phyloP scores from a whole-genome alignment of 2,329 filamentous ascomycete species.

The Elsinoe necatrix region DNA sequence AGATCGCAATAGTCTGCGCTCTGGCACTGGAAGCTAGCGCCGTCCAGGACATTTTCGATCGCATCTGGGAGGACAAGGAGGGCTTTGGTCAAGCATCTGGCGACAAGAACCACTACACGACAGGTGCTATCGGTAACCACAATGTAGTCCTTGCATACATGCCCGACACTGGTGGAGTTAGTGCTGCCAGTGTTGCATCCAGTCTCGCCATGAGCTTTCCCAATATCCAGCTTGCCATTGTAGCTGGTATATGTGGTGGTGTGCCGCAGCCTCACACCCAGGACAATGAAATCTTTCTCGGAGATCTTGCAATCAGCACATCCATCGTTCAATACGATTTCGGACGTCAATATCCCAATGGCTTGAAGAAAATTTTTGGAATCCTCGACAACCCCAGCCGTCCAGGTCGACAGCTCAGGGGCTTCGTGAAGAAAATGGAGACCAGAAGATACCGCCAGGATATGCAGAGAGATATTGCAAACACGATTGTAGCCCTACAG shows the following conservation, averaged over 20 bases:
- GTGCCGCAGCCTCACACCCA: neutral
- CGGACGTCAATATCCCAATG: slow-evolving; percentile 23
- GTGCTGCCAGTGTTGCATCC: slow-evolving; percentile 17
- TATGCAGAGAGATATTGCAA: neutral
- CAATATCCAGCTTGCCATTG: slow-evolving; percentile 19
- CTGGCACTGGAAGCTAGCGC: slow-evolving; percentile 18
- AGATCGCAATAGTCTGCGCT: slow-evolving; percentile 21
- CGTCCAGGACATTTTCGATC: slow-evolving; percentile 18
- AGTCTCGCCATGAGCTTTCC: slow-evolving; percentile 19
- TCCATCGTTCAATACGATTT: slow-evolving; percentile 26
- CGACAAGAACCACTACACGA: slow-evolving; percentile 22
- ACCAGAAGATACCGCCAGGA: slow-evolving; percentile 2
- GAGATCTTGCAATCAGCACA: slow-evolving; percentile 29
- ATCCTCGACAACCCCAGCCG: slow-evolving; percentile 20
- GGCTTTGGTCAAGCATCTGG: neutral
- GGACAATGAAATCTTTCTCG: slow-evolving; percentile 20
- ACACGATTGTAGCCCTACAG: neutral
- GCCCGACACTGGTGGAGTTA: slow-evolving; percentile 18
- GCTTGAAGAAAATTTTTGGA: slow-evolving; percentile 21
- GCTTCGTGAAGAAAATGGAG: slow-evolving; percentile 20
- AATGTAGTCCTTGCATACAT: slow-evolving; percentile 20
- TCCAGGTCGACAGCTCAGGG: slow-evolving; percentile 21
- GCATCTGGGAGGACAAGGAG: slow-evolving; percentile 7
- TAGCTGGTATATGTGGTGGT: slow-evolving; percentile 23
- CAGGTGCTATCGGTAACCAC: slow-evolving; percentile 19